phyloP scores from a whole-genome alignment of 2,329 filamentous ascomycete species.

The Pestalotiopsis sp. region DNA sequence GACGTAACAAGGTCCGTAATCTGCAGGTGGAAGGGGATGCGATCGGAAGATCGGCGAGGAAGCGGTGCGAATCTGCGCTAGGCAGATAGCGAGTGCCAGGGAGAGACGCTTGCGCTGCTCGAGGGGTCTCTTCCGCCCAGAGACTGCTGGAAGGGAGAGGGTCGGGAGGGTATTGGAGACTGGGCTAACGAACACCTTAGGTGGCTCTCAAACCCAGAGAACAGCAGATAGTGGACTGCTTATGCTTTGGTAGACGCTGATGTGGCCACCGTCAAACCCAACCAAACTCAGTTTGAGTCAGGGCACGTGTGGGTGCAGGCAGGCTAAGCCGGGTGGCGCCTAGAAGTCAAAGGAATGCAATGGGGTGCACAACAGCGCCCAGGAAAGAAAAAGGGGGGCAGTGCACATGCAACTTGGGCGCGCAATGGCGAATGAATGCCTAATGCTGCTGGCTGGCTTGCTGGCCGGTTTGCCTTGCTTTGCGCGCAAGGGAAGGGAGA shows the following conservation, averaged over 20 bases:
- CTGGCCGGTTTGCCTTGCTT: conserved; percentile 1
- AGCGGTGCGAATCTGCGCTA: conserved; percentile 10
- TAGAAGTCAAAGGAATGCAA: conserved; percentile 23
- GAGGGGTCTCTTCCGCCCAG: background rate
- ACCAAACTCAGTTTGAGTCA: conserved; percentile 35
- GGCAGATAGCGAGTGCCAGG: background rate
- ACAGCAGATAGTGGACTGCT: conserved; percentile 21
- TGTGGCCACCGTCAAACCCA: conserved; percentile 34
- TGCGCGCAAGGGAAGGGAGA: background rate
- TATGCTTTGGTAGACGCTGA: conserved; percentile 23
- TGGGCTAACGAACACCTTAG: background rate
- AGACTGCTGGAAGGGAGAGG: background rate
- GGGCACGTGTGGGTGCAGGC: conserved; percentile 16
- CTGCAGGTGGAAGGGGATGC: conserved; percentile 14
- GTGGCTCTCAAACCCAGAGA: conserved; percentile 20
- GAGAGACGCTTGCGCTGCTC: conserved; percentile 1
- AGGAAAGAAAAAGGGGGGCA: conserved; percentile 6
- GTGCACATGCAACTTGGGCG: conserved; percentile 15
- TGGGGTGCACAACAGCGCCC: conserved; percentile 8
- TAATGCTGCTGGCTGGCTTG: conserved; percentile 4
- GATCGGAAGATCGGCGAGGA: conserved; percentile 14
- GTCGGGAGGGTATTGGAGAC: background rate
- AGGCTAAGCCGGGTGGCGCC: conserved; percentile 13
- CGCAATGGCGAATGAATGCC: conserved; percentile 17
- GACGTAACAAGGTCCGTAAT: conserved; percentile 28